phyloP scores from a whole-genome alignment of 225 moss, liverwort and hornwort species.

The Bryoerythrophyllum caledonicum region DNA sequence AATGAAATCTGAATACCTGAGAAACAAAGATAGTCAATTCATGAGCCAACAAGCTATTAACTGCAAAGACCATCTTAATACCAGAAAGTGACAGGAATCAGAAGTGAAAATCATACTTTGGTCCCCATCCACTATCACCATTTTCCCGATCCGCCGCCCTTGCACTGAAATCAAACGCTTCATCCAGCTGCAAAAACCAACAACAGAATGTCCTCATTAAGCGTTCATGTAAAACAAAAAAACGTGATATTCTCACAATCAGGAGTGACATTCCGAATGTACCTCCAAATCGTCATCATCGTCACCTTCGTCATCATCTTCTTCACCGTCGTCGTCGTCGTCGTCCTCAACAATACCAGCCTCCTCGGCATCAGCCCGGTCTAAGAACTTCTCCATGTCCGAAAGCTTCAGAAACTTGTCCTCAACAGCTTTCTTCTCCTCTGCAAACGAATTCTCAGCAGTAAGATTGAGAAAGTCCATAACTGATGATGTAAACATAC shows the following conservation, averaged over 20 bases:
- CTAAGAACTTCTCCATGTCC: constrained; percentile 96
- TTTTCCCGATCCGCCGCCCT: constrained; percentile 38
- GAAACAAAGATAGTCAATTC: background rate
- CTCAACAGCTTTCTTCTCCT: constrained; percentile 67
- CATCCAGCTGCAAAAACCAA: constrained; percentile 45
- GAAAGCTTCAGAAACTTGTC: constrained; percentile 82
- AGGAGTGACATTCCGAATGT: background rate
- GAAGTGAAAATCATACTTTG: constrained; percentile 39
- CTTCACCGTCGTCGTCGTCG: constrained; percentile 34
- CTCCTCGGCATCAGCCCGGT: constrained; percentile 84
- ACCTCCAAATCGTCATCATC: constrained; percentile 68
- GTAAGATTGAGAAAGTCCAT: constrained; percentile 2
- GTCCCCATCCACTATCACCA: constrained; percentile 50
- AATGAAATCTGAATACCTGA: constrained; percentile 65
- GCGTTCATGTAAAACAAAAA: background rate
- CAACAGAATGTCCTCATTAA: background rate
- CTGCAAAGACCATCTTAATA: background rate
- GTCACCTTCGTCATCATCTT: constrained; percentile 50
- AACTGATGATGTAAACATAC: background rate
- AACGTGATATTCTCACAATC: background rate
- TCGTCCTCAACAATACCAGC: constrained; percentile 49
- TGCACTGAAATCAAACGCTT: constrained; percentile 63
- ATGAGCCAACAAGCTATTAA: background rate
- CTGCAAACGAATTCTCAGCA: constrained; percentile 32
- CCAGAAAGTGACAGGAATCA: background rate